A percentile compares a stretch with the other conserved stretches of the same genome.
Evolutionary conservation across 257 asterid genomes (phyloP).

Genomic region (Primulina eburnea): DNA sequence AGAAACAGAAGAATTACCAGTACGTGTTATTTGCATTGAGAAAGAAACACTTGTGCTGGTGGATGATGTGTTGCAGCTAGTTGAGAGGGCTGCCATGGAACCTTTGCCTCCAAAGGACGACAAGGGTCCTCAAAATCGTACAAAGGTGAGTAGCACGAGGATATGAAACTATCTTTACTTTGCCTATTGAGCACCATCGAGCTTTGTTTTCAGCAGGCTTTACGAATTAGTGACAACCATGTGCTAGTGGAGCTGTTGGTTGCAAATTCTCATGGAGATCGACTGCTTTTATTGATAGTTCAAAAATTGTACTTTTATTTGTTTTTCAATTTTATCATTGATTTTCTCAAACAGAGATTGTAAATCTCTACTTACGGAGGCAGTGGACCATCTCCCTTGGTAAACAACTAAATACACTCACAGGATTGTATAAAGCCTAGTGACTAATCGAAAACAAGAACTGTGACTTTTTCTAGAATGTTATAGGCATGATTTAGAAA

Average conservation of each 20-base stretch:
- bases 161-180: background rate
- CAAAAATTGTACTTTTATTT: background rate
- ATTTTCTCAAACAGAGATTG: background rate
- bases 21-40: slow-evolving; percentile 63
- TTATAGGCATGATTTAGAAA: background rate
- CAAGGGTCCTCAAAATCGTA: slow-evolving; percentile 94
- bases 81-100: slow-evolving; percentile 87
- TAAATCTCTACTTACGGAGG: background rate
- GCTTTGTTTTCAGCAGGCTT: background rate
- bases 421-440: background rate
- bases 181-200: background rate
- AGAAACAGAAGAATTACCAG: slow-evolving; percentile 55
- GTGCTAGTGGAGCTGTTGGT: no score
- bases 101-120: slow-evolving; percentile 96
- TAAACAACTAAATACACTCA: background rate
- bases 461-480: background rate
- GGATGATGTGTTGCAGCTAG: slow-evolving; percentile 79
- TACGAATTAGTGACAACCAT: background rate
- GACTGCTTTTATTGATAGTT: background rate
- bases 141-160: slow-evolving; percentile 50
- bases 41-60: slow-evolving; percentile 69
- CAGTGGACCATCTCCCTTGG: background rate
- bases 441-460: background rate
- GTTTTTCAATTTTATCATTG: background rate
- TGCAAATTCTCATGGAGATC: background rate